Conservation (phyloP, 306 rosid species). For the Cucurbita ficifolia region DNA sequence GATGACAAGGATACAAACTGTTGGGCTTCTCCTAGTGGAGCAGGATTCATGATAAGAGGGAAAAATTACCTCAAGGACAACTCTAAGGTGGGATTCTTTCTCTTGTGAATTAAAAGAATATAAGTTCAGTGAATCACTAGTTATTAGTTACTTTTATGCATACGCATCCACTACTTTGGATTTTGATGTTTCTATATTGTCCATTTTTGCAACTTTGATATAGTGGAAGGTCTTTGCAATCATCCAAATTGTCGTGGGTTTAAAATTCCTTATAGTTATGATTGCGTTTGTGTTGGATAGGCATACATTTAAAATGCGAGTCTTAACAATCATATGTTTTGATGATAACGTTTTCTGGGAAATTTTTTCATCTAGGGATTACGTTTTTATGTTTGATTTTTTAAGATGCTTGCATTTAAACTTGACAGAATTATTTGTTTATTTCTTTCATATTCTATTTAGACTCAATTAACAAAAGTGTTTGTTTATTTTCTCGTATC, state of each 20-base stretch:
- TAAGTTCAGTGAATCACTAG: background rate
- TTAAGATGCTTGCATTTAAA: background rate
- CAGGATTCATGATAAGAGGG: conserved; percentile 82
- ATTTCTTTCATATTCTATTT: no score
- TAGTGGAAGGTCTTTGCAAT: background rate
- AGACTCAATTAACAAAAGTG: no score
- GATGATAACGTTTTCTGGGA: background rate
- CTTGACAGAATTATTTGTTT: no score
- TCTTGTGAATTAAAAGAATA: background rate
- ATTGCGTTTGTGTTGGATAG: background rate
- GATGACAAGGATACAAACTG: conserved; percentile 55
- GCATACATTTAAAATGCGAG: background rate
- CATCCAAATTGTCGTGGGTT: background rate
- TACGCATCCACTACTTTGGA: background rate
- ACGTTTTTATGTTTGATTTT: background rate
- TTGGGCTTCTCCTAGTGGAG: conserved; percentile 68
- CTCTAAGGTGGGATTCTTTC: conserved; percentile 42
- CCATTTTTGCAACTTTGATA: background rate
- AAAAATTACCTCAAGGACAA: conserved; percentile 78
- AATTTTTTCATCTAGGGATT: background rate
- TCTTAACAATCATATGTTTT: background rate
- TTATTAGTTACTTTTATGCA: background rate
- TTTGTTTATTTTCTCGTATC: background rate
- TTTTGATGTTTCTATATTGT: background rate
- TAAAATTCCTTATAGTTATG: background rate